Conservation (phyloP, 2,329 filamentous ascomycete genomes). For the Arthrobotrys megalospora region DNA sequence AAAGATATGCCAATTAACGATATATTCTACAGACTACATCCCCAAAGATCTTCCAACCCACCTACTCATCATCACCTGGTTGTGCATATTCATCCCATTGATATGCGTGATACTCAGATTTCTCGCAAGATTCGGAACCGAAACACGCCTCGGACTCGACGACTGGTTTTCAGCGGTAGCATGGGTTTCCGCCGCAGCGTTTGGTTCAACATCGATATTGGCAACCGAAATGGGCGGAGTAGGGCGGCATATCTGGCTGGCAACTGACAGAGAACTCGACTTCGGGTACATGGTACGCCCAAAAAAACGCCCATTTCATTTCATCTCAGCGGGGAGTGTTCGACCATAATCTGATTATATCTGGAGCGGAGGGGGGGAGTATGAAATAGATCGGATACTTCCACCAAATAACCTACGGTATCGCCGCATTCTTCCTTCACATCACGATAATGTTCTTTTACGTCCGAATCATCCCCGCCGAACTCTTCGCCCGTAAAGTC, state of each 20-base stretch:
- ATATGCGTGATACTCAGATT: constrained; percentile 41
- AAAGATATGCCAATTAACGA: background rate
- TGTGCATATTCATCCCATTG: constrained; percentile 46
- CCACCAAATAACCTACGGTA: constrained; percentile 51
- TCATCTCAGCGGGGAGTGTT: background rate
- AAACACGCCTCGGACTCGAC: constrained; percentile 36
- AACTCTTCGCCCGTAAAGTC: constrained; percentile 35
- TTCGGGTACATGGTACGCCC: constrained; percentile 29
- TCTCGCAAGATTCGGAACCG: constrained; percentile 39
- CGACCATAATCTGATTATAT: background rate
- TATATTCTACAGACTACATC: constrained; percentile 36
- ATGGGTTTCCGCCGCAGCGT: constrained; percentile 29
- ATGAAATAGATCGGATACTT: constrained; percentile 47
- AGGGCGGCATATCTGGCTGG: constrained; percentile 48
- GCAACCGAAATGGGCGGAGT: constrained; percentile 24
- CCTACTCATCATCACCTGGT: constrained; percentile 31
- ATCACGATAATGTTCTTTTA: constrained; percentile 53
- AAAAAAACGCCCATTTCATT: background rate
- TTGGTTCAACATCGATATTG: constrained; percentile 29
- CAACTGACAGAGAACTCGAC: constrained; percentile 18
- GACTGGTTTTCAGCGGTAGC: constrained; percentile 45
- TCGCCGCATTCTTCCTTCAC: constrained; percentile 54
- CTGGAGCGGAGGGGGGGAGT: background rate
- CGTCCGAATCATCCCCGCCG: constrained; percentile 39
- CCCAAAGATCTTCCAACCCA: constrained; percentile 29